Conservation (phyloP, 2,329 filamentous ascomycete species). For the Penicillium sp. region DNA sequence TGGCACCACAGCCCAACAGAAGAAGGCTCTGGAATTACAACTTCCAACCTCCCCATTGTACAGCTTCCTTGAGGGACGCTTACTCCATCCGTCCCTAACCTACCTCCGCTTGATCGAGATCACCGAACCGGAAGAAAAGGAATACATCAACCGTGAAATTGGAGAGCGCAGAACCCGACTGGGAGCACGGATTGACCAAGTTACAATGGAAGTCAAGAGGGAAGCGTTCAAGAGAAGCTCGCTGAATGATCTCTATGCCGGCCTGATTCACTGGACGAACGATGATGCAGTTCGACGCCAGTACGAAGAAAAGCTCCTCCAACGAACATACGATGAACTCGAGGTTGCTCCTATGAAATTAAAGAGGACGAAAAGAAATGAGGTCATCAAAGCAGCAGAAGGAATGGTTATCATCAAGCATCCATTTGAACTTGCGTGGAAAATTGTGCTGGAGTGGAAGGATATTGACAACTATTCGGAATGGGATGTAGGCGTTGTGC, state of each 20-base stretch:
- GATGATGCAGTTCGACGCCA: constrained; percentile 81
- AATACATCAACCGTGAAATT: constrained; percentile 85
- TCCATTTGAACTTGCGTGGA: constrained; percentile 86
- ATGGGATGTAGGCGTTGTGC: constrained; percentile 75
- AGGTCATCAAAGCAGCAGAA: constrained; percentile 73
- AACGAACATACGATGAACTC: constrained; percentile 76
- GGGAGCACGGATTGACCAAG: constrained; percentile 78
- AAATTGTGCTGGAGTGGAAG: constrained; percentile 84
- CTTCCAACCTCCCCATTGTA: constrained; percentile 83
- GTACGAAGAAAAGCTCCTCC: constrained; percentile 87
- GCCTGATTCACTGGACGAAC: constrained; percentile 84
- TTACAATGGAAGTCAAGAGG: constrained; percentile 81
- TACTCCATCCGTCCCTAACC: constrained; percentile 76
- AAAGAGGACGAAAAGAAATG: constrained; percentile 70
- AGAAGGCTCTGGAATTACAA: constrained; percentile 71
- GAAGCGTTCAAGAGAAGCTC: constrained; percentile 77
- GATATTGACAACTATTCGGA: constrained; percentile 73
- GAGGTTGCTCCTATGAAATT: constrained; percentile 65
- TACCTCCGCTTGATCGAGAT: constrained; percentile 83
- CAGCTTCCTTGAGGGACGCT: constrained; percentile 74
- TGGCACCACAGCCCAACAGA: constrained; percentile 72
- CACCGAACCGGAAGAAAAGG: constrained; percentile 80
- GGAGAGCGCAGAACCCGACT: constrained; percentile 84
- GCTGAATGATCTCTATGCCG: constrained; percentile 76
- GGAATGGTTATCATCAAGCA: constrained; percentile 98